Percentiles rank a stretch among this genome's conserved stretches.
Evolutionary conservation across 352 stramenopile genomes (phyloP).

Genomic region (Aphanomyces stellatus): DNA sequence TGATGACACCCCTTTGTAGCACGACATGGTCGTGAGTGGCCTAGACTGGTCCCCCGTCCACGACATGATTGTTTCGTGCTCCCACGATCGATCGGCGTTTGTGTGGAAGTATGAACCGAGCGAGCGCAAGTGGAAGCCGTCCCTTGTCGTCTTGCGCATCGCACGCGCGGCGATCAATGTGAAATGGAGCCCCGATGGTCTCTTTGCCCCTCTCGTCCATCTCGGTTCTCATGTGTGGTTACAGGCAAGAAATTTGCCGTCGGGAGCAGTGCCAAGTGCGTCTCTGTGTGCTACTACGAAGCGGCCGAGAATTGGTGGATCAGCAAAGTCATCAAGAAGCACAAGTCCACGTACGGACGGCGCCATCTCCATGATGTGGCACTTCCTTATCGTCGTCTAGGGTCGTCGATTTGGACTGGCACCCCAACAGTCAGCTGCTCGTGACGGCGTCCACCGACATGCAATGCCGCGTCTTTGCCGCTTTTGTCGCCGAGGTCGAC

Average conservation of each 20-base stretch:
- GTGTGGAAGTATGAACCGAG: constrained; percentile 88
- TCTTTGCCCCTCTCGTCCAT: neutral
- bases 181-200: constrained; percentile 90
- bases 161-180: constrained; percentile 87
- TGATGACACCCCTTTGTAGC: constrained; percentile 35
- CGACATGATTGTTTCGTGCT: constrained; percentile 92
- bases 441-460: constrained; percentile 89
- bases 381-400: constrained; percentile 24
- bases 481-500: constrained; percentile 81
- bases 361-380: neutral
- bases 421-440: constrained; percentile 89
- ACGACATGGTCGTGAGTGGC: constrained; percentile 90
- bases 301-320: constrained; percentile 92
- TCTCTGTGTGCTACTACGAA: constrained; percentile 92
- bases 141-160: constrained; percentile 88
- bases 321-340: constrained; percentile 95
- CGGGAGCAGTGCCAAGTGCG: constrained; percentile 86
- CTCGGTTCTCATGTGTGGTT: neutral
- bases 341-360: constrained; percentile 90
- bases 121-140: constrained; percentile 87
- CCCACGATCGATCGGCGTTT: constrained; percentile 91
- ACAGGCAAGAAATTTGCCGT: constrained; percentile 90
- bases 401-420: constrained; percentile 86
- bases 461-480: constrained; percentile 90
- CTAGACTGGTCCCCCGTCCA: constrained; percentile 90